A percentile compares a stretch with the other conserved stretches of the same genome.
Conservation (phyloP, 306 rosid species). For the Quercus suber region DNA sequence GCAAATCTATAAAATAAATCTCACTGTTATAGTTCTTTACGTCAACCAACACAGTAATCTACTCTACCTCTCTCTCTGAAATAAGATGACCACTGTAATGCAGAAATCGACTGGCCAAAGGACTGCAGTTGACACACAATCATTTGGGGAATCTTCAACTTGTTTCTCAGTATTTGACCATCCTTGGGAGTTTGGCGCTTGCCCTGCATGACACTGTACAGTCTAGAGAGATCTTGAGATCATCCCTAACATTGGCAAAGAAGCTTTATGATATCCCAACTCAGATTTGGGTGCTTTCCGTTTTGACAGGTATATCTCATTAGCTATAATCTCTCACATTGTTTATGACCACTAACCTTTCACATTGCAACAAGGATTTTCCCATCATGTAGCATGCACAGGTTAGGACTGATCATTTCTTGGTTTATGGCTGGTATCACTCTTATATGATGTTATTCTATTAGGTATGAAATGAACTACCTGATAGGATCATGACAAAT, state of each 20-base stretch:
- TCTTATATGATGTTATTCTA: not conserved
- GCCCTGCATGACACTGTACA: slow-evolving; percentile 79
- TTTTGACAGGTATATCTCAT: slow-evolving; percentile 64
- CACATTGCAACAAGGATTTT: slow-evolving; percentile 1
- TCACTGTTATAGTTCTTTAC: not conserved
- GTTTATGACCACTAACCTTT: not conserved
- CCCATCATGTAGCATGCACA: slow-evolving; percentile 4
- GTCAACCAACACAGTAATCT: not conserved
- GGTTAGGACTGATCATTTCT: not conserved
- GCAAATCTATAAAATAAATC: not conserved
- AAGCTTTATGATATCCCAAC: slow-evolving; percentile 92
- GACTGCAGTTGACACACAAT: slow-evolving; percentile 84
- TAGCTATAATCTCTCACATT: not conserved
- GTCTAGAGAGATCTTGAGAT: slow-evolving; percentile 94
- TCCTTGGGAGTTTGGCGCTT: slow-evolving; percentile 93
- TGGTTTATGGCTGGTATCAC: not conserved
- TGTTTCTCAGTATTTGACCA: slow-evolving; percentile 87
- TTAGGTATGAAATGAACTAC: not conserved
- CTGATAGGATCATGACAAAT: not conserved
- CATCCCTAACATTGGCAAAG: slow-evolving; percentile 94
- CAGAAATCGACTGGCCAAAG: slow-evolving; percentile 94
- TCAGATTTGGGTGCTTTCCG: slow-evolving; percentile 95
- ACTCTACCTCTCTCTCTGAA: slow-evolving; percentile 5
- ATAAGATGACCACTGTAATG: slow-evolving; percentile 26
- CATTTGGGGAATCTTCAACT: slow-evolving; percentile 97